A percentile compares a stretch with the other conserved stretches of the same genome.
These are phyloP conservation scores for Diaporthe capsici DNA, from an alignment of 2,329 filamentous ascomycete genomes.

Conservation along the genomic window DNA sequence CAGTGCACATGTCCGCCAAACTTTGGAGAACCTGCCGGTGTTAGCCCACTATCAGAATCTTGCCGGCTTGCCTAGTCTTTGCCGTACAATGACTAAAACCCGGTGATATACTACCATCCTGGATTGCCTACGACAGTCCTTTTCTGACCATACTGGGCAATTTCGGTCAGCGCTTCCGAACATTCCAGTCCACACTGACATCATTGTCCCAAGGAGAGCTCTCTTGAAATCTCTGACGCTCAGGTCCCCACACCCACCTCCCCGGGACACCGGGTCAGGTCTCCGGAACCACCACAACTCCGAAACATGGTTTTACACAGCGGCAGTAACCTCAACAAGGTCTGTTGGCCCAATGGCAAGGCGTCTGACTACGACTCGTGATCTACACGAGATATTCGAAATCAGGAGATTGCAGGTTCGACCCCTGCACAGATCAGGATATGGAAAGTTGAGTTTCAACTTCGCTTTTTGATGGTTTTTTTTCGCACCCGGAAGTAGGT, in stretches of 20 bases:
- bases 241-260: neutral
- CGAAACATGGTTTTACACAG: rapidly evolving
- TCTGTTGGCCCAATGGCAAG: conserved; percentile 57
- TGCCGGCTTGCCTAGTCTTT: neutral
- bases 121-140: neutral
- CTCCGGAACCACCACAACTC: neutral
- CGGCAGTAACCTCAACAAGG: neutral
- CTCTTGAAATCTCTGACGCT: neutral
- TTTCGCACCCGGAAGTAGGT: neutral
- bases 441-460: rapidly evolving
- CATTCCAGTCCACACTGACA: neutral
- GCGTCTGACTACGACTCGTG: conserved; percentile 57
- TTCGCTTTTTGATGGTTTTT: neutral
- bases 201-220: neutral
- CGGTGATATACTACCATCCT: neutral
- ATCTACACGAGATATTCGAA: neutral
- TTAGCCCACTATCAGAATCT: neutral
- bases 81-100: too few relatives aligned
- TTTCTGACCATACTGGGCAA: neutral
- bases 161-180: neutral
- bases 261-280: neutral
- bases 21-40: neutral
- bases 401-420: conserved; percentile 44
- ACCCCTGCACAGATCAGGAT: conserved; percentile 40
- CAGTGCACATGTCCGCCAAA: neutral